Conservation (phyloP, 2,329 filamentous ascomycete species). For the Hortaea werneckii region DNA sequence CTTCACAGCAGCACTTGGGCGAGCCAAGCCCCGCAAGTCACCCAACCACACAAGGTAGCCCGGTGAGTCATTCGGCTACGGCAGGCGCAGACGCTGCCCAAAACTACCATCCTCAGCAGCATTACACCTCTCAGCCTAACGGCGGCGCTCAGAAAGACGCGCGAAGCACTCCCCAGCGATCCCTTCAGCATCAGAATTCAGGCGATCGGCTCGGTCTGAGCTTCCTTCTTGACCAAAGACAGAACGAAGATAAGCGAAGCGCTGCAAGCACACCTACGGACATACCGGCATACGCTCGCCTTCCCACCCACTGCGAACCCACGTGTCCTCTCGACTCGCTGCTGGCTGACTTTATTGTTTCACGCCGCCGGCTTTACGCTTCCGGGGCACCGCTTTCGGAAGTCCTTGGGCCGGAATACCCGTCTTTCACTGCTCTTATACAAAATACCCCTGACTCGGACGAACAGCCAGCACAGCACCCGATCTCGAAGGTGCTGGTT, state of each 20-base stretch:
- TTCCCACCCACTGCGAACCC: conserved; percentile 48
- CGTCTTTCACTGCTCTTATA: conserved; percentile 67
- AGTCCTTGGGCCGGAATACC: conserved; percentile 67
- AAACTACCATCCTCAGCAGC: conserved; percentile 5
- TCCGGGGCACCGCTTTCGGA: conserved; percentile 55
- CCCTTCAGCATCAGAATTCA: not conserved
- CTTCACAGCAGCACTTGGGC: conserved; percentile 7
- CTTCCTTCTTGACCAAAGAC: conserved; percentile 54
- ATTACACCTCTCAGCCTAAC: conserved; percentile 1
- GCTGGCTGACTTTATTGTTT: conserved; percentile 67
- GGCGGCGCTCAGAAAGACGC: conserved; percentile 5
- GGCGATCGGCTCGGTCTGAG: conserved; percentile 44
- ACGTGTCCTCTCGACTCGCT: conserved; percentile 71
- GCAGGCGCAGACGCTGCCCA: not conserved
- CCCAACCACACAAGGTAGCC: conserved; percentile 1
- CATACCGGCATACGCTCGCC: conserved; percentile 22
- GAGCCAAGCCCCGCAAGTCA: not conserved
- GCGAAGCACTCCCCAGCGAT: conserved; percentile 1
- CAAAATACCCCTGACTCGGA: conserved; percentile 43
- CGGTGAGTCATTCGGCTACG: conserved; percentile 1
- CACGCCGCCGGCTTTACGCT: conserved; percentile 55
- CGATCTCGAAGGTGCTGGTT: conserved; percentile 73
- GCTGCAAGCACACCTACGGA: conserved; percentile 12
- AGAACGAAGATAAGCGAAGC: not conserved
- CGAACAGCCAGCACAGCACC: conserved; percentile 44